Conservation (phyloP, 2,329 filamentous ascomycete genomes). For the Coniochaeta hoffmannii region DNA sequence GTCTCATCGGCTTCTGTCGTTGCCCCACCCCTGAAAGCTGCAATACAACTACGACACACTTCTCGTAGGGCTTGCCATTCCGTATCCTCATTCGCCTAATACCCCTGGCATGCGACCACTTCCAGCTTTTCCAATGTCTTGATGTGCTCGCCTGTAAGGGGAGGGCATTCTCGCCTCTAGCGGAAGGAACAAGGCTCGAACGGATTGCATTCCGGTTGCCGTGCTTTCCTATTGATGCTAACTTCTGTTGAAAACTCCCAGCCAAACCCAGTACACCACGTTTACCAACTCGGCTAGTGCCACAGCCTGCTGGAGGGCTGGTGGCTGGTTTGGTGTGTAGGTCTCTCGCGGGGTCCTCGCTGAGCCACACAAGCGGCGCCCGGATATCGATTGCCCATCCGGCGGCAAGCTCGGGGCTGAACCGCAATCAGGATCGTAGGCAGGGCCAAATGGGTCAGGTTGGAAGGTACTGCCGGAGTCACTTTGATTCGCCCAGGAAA, state of each 20-base stretch:
- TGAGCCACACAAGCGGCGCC: not conserved
- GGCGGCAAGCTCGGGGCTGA: not conserved
- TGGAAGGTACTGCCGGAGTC: too few relatives aligned
- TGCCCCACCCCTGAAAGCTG: not conserved
- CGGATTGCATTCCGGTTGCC: not conserved
- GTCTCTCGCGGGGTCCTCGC: not conserved
- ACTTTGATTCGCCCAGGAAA: too few relatives aligned
- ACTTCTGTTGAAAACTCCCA: constrained; percentile 7
- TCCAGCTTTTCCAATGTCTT: not conserved
- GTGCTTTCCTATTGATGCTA: not conserved
- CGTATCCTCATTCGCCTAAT: not conserved
- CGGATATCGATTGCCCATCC: not conserved
- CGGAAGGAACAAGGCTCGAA: too few relatives aligned
- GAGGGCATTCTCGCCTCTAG: not conserved
- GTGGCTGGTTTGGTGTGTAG: constrained; percentile 24
- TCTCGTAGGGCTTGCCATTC: not conserved
- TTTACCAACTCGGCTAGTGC: constrained; percentile 24
- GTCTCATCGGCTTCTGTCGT: not conserved
- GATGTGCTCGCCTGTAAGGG: too few relatives aligned
- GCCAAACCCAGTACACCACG: constrained; percentile 25
- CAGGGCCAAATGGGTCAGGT: too few relatives aligned
- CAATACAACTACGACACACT: not conserved
- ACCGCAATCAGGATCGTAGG: not conserved
- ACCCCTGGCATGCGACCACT: not conserved
- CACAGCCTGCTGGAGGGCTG: constrained; percentile 26